These are phyloP conservation scores for Talaromyces sp. DNA, from an alignment of 2,329 filamentous ascomycete genomes.

Conservation along the genomic window DNA sequence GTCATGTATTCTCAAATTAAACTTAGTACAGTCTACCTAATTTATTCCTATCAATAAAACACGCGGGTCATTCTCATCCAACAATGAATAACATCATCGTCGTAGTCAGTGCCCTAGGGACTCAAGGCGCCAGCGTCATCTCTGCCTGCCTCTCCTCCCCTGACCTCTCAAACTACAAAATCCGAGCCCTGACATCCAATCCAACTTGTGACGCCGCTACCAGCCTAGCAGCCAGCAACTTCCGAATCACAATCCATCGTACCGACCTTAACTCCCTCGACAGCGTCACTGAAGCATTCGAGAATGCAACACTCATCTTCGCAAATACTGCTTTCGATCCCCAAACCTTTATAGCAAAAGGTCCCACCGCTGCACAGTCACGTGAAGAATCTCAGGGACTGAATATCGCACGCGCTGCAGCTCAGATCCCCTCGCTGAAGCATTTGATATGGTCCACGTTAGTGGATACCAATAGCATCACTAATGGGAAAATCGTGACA, in stretches of 20 bases:
- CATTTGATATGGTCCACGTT: neutral
- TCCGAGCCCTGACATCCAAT: neutral
- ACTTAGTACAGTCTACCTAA: too few relatives aligned
- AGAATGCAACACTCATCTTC: neutral
- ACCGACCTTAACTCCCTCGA: neutral
- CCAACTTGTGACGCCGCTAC: neutral
- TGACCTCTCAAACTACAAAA: neutral
- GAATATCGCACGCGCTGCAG: neutral
- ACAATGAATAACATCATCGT: neutral
- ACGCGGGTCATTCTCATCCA: neutral
- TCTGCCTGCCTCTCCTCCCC: neutral
- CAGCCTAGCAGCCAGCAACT: neutral
- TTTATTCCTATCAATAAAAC: too few relatives aligned
- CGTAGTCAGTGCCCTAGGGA: neutral
- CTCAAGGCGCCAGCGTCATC: neutral
- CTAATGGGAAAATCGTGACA: neutral
- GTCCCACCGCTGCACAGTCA: neutral
- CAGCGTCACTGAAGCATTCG: neutral
- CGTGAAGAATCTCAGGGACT: neutral
- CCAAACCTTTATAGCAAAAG: neutral
- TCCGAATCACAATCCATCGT: neutral
- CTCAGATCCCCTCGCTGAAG: neutral
- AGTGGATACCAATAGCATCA: neutral
- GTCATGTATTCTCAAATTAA: too few relatives aligned
- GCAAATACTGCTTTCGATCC: neutral